Percentiles rank a stretch among this genome's conserved stretches.
Conservation (phyloP, 176 grass and related monocot genomes). For the Rhynchospora breviuscula region DNA sequence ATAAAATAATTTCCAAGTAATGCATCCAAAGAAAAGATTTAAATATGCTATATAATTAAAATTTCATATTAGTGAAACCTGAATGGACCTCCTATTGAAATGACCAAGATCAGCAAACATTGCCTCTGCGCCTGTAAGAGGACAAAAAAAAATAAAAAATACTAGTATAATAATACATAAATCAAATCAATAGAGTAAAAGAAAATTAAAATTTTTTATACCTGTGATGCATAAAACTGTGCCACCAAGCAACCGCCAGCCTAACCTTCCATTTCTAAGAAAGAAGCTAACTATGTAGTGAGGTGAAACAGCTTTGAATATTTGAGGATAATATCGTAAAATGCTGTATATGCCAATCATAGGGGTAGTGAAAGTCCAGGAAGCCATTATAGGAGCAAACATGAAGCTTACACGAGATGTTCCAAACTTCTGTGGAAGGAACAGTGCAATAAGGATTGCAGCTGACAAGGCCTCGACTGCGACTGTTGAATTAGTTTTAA, state of each 20-base stretch:
- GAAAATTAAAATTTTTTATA: not conserved
- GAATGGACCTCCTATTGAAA: constrained; percentile 74
- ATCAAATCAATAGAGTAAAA: not conserved
- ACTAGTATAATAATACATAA: too few species aligned
- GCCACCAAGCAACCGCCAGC: constrained; percentile 73
- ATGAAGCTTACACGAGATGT: constrained; percentile 80
- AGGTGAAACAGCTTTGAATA: constrained; percentile 77
- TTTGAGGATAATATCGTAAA: constrained; percentile 52
- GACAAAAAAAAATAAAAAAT: not conserved
- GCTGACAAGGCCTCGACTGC: constrained; percentile 57
- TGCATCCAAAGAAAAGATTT: not conserved
- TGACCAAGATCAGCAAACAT: constrained; percentile 94
- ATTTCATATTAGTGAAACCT: constrained; percentile 36
- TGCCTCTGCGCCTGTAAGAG: constrained; percentile 61
- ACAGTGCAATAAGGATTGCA: constrained; percentile 51
- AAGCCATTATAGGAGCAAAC: constrained; percentile 83
- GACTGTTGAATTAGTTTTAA: constrained; percentile 31
- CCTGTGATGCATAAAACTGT: constrained; percentile 92
- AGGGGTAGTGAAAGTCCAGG: constrained; percentile 75
- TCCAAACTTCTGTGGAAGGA: constrained; percentile 71
- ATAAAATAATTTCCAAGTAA: not conserved
- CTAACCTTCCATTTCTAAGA: constrained; percentile 45
- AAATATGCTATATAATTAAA: constrained; percentile 1
- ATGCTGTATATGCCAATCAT: constrained; percentile 73
- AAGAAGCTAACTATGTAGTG: constrained; percentile 70